Conservation (phyloP, 2,329 filamentous ascomycete genomes). For the Clonostachys rosea region DNA sequence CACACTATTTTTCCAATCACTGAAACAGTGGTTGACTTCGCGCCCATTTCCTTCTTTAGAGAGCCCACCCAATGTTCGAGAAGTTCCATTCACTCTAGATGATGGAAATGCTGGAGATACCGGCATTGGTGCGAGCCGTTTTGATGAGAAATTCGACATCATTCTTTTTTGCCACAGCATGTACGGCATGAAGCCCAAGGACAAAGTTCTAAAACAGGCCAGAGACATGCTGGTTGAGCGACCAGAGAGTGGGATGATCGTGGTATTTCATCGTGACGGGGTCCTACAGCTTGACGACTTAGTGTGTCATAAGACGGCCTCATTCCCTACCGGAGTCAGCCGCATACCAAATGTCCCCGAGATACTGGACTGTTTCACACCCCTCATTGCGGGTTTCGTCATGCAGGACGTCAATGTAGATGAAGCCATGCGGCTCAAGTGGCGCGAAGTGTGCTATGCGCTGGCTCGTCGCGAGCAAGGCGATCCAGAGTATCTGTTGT, state of each 20-base stretch:
- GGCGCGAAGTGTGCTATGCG: conserved; percentile 47
- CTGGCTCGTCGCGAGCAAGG: conserved; percentile 31
- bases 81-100: conserved; percentile 28
- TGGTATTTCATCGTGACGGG: conserved; percentile 50
- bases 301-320: conserved; percentile 37
- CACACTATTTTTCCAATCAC: conserved; percentile 29
- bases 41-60: conserved; percentile 32
- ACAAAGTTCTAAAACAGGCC: conserved; percentile 35
- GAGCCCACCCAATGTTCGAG: conserved; percentile 28
- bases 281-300: conserved; percentile 38
- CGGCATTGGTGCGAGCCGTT: neutral
- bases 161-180: conserved; percentile 61
- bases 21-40: conserved; percentile 35
- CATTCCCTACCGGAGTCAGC: conserved; percentile 38
- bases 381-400: conserved; percentile 43
- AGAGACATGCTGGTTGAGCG: conserved; percentile 38
- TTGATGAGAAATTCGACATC: conserved; percentile 41
- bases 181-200: conserved; percentile 52
- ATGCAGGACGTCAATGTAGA: conserved; percentile 21
- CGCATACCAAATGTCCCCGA: conserved; percentile 37
- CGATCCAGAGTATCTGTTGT: conserved; percentile 32
- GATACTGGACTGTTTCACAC: conserved; percentile 42
- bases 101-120: conserved; percentile 5
- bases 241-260: conserved; percentile 34
- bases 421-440: conserved; percentile 25